phyloP scores from a whole-genome alignment of 1,284 basidiomycete genomes.

The Heterobasidion parviporum region DNA sequence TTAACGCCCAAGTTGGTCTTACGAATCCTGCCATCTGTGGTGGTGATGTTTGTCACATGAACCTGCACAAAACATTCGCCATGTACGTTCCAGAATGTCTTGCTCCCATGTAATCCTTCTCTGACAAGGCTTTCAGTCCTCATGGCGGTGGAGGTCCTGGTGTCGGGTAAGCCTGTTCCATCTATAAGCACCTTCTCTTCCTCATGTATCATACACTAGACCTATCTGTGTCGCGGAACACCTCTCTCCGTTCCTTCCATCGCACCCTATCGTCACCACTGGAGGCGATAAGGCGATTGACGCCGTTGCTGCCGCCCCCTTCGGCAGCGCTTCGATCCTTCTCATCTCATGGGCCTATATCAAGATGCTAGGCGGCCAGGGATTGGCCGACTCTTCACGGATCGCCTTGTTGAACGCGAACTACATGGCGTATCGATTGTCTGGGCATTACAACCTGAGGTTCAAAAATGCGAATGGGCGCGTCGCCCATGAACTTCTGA shows the following conservation, averaged over 20 bases:
- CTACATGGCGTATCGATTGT: slow-evolving; percentile 89
- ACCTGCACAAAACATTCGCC: slow-evolving; percentile 94
- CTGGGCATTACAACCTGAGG: slow-evolving; percentile 80
- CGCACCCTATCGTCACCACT: slow-evolving; percentile 74
- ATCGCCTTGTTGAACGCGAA: slow-evolving; percentile 91
- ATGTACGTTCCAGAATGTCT: slow-evolving; percentile 43
- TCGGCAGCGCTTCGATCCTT: slow-evolving; percentile 90
- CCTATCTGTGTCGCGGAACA: slow-evolving; percentile 95
- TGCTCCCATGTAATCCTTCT: slow-evolving; percentile 8
- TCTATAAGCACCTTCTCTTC: neutral
- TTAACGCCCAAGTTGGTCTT: slow-evolving; percentile 93
- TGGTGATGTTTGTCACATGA: slow-evolving; percentile 96
- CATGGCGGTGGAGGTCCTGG: slow-evolving; percentile 98
- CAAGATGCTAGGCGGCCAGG: slow-evolving; percentile 93
- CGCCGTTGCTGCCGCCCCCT: slow-evolving; percentile 89
- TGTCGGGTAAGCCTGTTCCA: slow-evolving; percentile 51
- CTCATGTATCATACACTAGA: slow-evolving; percentile 30
- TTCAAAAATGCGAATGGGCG: slow-evolving; percentile 88
- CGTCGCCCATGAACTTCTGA: slow-evolving; percentile 92
- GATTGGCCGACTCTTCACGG: slow-evolving; percentile 80
- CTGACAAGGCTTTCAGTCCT: slow-evolving; percentile 43
- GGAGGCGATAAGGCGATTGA: slow-evolving; percentile 73
- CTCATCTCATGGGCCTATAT: slow-evolving; percentile 98
- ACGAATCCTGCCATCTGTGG: slow-evolving; percentile 95
- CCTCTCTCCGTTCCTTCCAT: slow-evolving; percentile 90